phyloP scores from a whole-genome alignment of 495 filamentous ascomycete genomes.

The Hypoxylon intermedium region DNA sequence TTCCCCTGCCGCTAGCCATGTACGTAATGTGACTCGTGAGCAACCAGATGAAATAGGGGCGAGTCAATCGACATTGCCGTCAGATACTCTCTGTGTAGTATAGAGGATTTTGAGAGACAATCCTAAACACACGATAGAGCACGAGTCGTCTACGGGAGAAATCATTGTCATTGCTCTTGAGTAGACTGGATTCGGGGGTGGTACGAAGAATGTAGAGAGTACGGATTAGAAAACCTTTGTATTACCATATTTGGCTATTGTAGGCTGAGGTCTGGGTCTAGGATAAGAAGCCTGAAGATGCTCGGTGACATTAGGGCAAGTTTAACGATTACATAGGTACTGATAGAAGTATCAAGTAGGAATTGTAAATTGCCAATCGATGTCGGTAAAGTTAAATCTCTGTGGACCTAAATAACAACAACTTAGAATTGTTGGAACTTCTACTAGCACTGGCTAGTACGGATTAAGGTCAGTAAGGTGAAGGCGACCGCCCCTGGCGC shows the following conservation, averaged over 20 bases:
- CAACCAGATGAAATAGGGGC: not conserved
- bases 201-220: no score
- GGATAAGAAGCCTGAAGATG: not conserved
- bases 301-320: not conserved
- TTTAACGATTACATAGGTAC: not conserved
- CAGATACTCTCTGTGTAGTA: not conserved
- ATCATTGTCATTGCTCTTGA: no score
- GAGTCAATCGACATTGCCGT: not conserved
- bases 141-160: no score
- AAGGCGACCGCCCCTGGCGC: not conserved
- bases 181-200: no score
- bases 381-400: no score
- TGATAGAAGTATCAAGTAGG: not conserved
- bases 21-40: not conserved
- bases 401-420: no score
- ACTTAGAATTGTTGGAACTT: no score
- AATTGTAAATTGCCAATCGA: no score
- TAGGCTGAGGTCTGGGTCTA: not conserved
- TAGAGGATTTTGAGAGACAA: no score
- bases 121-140: no score
- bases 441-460: no score
- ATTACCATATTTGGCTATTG: not conserved
- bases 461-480: not conserved
- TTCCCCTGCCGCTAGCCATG: conserved; percentile 5
- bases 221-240: no score